Percentiles rank a stretch among this genome's conserved stretches.
Evolutionary conservation across 2,329 filamentous ascomycete genomes (phyloP).

Genomic region (Alternaria ventricosa): DNA sequence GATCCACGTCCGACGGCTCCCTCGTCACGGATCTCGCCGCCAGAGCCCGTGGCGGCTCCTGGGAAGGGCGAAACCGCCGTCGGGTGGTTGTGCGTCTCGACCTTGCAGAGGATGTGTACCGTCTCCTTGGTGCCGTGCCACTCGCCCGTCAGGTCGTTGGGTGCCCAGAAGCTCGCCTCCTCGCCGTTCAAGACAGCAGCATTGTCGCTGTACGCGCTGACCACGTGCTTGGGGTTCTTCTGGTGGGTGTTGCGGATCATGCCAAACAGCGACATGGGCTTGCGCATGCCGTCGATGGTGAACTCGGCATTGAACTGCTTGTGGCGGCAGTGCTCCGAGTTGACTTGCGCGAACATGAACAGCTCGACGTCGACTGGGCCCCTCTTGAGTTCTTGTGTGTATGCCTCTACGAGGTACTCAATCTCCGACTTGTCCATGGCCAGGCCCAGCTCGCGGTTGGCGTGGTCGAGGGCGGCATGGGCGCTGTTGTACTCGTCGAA

Average conservation of each 20-base stretch:
- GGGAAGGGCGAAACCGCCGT: constrained; percentile 94
- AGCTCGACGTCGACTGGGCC: constrained; percentile 88
- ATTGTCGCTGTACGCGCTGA: constrained; percentile 97
- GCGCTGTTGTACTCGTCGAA: constrained; percentile 70
- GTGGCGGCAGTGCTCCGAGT: constrained; percentile 89
- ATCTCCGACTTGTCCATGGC: constrained; percentile 89
- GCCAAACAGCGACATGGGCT: constrained; percentile 82
- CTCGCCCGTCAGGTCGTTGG: constrained; percentile 81
- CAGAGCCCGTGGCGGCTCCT: constrained; percentile 92
- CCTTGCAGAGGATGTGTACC: constrained; percentile 88
- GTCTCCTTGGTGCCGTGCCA: constrained; percentile 88
- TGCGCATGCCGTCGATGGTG: constrained; percentile 86
- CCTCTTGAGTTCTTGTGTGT: constrained; percentile 68
- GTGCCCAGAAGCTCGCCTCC: constrained; percentile 80
- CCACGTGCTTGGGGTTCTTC: constrained; percentile 76
- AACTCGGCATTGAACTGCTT: constrained; percentile 98
- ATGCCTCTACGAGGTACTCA: constrained; percentile 89
- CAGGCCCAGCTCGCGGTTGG: constrained; percentile 83
- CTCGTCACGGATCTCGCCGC: constrained; percentile 94
- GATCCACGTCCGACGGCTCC: constrained; percentile 93
- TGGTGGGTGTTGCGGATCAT: constrained; percentile 98
- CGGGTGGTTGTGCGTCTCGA: constrained; percentile 97
- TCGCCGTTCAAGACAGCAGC: constrained; percentile 87
- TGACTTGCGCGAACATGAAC: constrained; percentile 99
- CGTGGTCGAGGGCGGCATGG: constrained; percentile 75